Evolutionary conservation across 495 filamentous ascomycete species (phyloP).

Genomic region (Penicillium atrosanguineum): DNA sequence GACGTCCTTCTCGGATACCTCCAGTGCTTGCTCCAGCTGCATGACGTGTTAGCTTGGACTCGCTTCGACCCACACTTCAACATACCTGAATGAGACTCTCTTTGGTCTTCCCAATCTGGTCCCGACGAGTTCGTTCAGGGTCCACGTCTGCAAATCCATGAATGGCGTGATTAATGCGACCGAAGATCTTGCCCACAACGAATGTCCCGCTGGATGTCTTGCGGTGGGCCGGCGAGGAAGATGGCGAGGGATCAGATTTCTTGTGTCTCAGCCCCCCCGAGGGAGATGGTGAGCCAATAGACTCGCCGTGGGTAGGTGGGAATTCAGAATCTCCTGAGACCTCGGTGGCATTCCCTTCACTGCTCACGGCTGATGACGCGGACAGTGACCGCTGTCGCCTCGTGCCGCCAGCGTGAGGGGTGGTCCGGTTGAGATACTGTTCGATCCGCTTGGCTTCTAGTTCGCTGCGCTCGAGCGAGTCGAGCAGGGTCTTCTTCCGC

Average conservation of each 20-base stretch:
- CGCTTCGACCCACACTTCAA: neutral
- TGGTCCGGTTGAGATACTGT: slow-evolving; percentile 75
- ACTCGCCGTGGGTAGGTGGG: slow-evolving; percentile 79
- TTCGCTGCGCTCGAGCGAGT: slow-evolving; percentile 85
- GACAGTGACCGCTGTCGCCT: slow-evolving; percentile 67
- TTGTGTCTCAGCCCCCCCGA: slow-evolving; percentile 31
- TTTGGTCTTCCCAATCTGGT: slow-evolving; percentile 91
- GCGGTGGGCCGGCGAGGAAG: slow-evolving; percentile 51
- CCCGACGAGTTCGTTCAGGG: slow-evolving; percentile 85
- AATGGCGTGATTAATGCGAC: slow-evolving; percentile 87
- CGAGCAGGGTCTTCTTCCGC: slow-evolving; percentile 75
- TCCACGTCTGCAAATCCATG: slow-evolving; percentile 96
- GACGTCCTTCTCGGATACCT: slow-evolving; percentile 84
- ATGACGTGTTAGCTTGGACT: slow-evolving; percentile 7
- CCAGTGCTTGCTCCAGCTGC: slow-evolving; percentile 84
- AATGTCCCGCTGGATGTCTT: slow-evolving; percentile 77
- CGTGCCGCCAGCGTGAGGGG: slow-evolving; percentile 38
- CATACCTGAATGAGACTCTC: slow-evolving; percentile 65
- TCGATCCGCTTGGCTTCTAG: slow-evolving; percentile 89
- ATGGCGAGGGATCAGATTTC: slow-evolving; percentile 30
- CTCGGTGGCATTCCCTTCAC: slow-evolving; percentile 47
- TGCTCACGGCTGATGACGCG: slow-evolving; percentile 46
- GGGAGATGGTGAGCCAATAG: slow-evolving; percentile 56
- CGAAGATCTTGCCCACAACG: slow-evolving; percentile 90
- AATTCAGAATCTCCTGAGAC: slow-evolving; percentile 92